phyloP scores from a whole-genome alignment of 345 rosid species.

The Dipteronia dyeriana region DNA sequence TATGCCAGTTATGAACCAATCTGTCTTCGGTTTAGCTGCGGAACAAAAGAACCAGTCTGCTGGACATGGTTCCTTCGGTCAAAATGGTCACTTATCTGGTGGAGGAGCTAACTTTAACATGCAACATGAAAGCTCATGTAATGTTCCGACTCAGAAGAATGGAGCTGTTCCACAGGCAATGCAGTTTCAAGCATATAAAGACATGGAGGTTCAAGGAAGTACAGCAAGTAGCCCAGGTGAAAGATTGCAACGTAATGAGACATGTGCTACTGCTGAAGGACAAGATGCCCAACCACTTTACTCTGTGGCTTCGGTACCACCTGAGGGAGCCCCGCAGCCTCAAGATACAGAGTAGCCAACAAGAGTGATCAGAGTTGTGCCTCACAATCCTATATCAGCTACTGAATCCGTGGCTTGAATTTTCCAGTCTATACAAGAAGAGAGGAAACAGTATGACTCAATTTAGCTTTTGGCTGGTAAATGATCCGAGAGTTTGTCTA shows the following conservation, averaged over 20 bases:
- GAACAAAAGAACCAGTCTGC: slow-evolving; percentile 52
- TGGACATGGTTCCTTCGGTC: slow-evolving; percentile 31
- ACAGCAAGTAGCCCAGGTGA: slow-evolving; percentile 53
- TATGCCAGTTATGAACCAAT: slow-evolving; percentile 50
- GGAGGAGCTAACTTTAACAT: slow-evolving; percentile 36
- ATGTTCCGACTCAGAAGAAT: slow-evolving; percentile 30
- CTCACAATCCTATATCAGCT: slow-evolving; percentile 74
- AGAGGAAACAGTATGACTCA: slow-evolving; percentile 55
- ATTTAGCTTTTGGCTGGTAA: slow-evolving; percentile 23
- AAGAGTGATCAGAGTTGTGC: slow-evolving; percentile 81
- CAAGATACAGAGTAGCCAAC: slow-evolving; percentile 35
- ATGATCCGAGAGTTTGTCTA: neutral
- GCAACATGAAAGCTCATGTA: slow-evolving; percentile 48
- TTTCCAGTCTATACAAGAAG: slow-evolving; percentile 86
- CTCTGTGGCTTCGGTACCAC: slow-evolving; percentile 23
- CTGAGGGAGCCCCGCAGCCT: slow-evolving; percentile 22
- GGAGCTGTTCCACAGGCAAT: slow-evolving; percentile 28
- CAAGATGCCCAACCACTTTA: slow-evolving; percentile 34
- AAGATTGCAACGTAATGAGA: slow-evolving; percentile 23
- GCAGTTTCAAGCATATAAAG: slow-evolving; percentile 42
- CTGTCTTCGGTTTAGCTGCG: slow-evolving; percentile 42
- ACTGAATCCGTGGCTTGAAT: slow-evolving; percentile 86
- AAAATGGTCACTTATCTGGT: slow-evolving; percentile 34
- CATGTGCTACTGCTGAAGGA: slow-evolving; percentile 24
- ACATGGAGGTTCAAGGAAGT: slow-evolving; percentile 47